Evolutionary conservation across 768 basidiomycete genomes (phyloP), one percentile per base, ranked within the genome.

Genomic region (Nidula microcarpa): DNA sequence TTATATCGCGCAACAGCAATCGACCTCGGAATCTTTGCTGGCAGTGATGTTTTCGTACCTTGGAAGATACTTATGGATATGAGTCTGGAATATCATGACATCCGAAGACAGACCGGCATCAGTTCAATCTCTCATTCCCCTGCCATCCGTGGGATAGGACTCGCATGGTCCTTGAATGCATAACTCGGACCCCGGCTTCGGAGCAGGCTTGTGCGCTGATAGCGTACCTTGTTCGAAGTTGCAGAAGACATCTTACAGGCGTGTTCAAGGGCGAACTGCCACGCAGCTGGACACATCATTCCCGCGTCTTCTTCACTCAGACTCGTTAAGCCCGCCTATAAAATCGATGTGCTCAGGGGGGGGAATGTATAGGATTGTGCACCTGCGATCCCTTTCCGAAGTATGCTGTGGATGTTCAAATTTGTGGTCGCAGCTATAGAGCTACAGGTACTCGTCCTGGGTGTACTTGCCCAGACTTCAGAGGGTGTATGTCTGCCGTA

Each of bases 401-500:
- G 48, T 48, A 66, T 69, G 67, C 47, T 62, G 56, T 59, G 57
- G 57, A 56, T 58, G 50, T 44, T 65, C 39, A 56, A 58, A 46
- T 41, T 64, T 55, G 50, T 66, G 54, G 54, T 60, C 50, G 53
- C 68, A 46, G 55, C 59, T 49, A n/a, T 57, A 23, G 57, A 47
- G 41, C 58, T 59, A 41, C 59, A 54, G n/a, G 48, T 32, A 33
- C 18, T 49, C 18, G 33, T 53, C 36, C 41, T 53, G 49, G 47
- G 55, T 33, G 60, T 57, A 32, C 53, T 44, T 53, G 71, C 65
- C 32, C 74, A 76, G 62, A 67, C 63, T 7, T 72, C 73, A 4
- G 61, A 70, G 47, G 74, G 71, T 7, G 69, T 66, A 33, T 78
- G 75, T 52, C 63, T 73, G 54, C 68, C 71, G 16, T 71, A 68